phyloP scores from a whole-genome alignment of 345 rosid species.

The Eucalyptus microcorys region DNA sequence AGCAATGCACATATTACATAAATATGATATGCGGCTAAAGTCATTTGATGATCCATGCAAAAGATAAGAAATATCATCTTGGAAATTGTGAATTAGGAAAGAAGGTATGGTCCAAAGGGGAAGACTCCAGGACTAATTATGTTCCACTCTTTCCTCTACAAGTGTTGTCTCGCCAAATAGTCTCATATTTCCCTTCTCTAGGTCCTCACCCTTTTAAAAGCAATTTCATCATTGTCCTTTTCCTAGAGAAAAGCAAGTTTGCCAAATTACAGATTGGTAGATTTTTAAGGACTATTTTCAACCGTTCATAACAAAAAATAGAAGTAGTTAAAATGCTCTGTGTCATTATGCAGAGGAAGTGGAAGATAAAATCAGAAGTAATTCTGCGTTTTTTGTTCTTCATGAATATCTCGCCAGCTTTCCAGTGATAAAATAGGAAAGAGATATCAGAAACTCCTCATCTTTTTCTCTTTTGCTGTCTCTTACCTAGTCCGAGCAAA shows the following conservation, averaged over 20 bases:
- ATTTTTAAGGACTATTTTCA: neutral
- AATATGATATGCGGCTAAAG: neutral
- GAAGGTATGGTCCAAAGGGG: neutral
- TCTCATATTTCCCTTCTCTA: neutral
- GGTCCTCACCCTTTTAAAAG: neutral
- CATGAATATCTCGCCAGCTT: neutral
- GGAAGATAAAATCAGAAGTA: neutral
- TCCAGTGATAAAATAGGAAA: neutral
- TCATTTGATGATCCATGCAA: neutral
- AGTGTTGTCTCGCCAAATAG: neutral
- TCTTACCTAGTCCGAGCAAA: constrained; percentile 83
- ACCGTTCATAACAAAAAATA: neutral
- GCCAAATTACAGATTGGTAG: neutral
- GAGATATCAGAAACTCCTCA: neutral
- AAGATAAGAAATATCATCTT: neutral
- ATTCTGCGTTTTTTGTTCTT: neutral
- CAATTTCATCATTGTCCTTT: neutral
- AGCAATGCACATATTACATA: neutral
- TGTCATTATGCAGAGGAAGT: neutral
- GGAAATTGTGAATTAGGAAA: neutral
- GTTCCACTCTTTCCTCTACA: neutral
- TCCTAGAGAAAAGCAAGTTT: neutral
- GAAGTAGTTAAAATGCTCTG: neutral
- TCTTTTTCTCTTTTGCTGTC: neutral
- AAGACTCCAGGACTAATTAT: neutral